phyloP scores from a whole-genome alignment of 139 green algal species.

The Penium margaritaceum region DNA sequence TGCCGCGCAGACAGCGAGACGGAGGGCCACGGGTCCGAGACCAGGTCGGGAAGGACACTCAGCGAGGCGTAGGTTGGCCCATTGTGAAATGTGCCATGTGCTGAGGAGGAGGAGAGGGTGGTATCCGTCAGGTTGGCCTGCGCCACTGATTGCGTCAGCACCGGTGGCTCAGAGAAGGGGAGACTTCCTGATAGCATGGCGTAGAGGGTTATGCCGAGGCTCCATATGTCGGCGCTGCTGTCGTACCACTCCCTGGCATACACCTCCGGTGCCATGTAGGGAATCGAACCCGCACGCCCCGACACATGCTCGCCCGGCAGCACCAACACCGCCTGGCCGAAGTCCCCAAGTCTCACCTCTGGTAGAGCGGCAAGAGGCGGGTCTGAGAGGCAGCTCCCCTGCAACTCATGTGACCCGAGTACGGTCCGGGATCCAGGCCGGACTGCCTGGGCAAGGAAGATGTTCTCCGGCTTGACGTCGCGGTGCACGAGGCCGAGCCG shows the following conservation, averaged over 20 bases:
- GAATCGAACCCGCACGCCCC: not conserved
- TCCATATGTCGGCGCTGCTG: not conserved
- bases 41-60: no score
- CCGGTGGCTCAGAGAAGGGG: no score
- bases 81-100: no score
- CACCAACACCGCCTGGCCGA: not conserved
- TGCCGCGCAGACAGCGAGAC: no score
- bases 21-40: no score
- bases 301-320: not conserved
- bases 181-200: slow-evolving; percentile 5
- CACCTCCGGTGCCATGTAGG: not conserved
- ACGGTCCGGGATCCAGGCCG: no score
- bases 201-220: not conserved
- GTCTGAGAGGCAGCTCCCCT: not conserved
- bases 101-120: no score
- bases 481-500: not conserved
- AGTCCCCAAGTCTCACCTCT: not conserved
- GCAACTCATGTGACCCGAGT: not conserved
- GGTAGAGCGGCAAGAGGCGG: not conserved
- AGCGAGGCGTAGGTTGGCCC: no score
- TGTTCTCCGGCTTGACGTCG: slow-evolving; percentile 1
- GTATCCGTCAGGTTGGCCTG: no score
- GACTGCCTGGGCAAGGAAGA: no score
- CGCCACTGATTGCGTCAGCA: no score
- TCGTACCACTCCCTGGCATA: not conserved